Conservation (phyloP, 2,329 filamentous ascomycete genomes). For the Talaromyces atroroseus region DNA sequence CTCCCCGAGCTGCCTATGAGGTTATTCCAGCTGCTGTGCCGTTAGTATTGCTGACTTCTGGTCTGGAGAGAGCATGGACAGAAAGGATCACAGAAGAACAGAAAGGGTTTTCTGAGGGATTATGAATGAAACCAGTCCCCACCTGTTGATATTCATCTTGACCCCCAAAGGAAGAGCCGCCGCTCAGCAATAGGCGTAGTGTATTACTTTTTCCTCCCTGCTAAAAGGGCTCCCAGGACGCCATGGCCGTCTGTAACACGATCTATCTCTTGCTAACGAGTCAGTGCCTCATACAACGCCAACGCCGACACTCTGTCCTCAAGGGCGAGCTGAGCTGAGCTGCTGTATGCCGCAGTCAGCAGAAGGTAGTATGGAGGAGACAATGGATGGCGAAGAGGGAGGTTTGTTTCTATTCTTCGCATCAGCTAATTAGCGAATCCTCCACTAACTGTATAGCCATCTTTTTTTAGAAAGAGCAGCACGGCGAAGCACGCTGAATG, state of each 20-base stretch:
- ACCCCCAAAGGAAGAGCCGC: constrained; percentile 19
- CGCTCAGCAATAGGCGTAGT: constrained; percentile 26
- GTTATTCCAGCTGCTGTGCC: constrained; percentile 7
- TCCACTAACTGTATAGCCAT: not conserved
- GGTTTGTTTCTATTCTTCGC: constrained; percentile 27
- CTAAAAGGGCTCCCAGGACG: constrained; percentile 14
- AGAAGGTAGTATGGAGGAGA: constrained; percentile 16
- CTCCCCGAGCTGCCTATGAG: constrained; percentile 4
- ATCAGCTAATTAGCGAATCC: constrained; percentile 14
- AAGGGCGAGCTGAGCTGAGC: not conserved
- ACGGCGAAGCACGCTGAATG: not conserved
- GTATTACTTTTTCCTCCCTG: constrained; percentile 7
- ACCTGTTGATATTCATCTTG: constrained; percentile 34
- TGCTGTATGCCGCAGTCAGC: not conserved
- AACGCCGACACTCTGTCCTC: not conserved
- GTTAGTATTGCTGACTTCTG: not conserved
- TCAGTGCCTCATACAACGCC: not conserved
- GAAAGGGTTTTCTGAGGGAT: not conserved
- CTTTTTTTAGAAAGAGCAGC: constrained; percentile 9
- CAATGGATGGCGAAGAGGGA: constrained; percentile 16
- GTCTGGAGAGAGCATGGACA: not conserved
- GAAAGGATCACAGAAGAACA: not conserved
- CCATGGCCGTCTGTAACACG: constrained; percentile 16
- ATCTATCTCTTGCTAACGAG: constrained; percentile 2
- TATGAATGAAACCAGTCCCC: constrained; percentile 17